phyloP scores from a whole-genome alignment of 2,329 filamentous ascomycete genomes.

The Pseudopithomyces chartarum region DNA sequence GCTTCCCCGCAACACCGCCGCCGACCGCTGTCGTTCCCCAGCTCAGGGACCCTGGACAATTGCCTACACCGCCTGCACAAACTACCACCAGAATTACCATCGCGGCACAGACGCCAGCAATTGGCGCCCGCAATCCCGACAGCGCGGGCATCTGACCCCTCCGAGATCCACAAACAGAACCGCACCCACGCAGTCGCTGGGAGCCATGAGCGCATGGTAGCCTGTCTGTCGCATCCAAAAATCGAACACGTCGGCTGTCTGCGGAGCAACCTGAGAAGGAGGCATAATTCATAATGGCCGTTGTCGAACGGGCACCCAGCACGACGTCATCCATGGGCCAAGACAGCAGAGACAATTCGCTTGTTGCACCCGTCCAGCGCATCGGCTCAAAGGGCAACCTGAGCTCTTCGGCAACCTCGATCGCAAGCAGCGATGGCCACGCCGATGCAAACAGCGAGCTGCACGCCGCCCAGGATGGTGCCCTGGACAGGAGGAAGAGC shows the following conservation, averaged over 20 bases:
- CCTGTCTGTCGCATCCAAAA: neutral
- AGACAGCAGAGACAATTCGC: conserved; percentile 27
- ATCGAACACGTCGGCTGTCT: neutral
- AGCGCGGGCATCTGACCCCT: neutral
- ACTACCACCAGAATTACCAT: neutral
- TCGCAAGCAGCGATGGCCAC: conserved; percentile 36
- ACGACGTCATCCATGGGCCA: conserved; percentile 23
- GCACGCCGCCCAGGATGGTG: conserved; percentile 43
- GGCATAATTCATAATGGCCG: conserved; percentile 22
- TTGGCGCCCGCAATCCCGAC: neutral
- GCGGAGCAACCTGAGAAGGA: neutral
- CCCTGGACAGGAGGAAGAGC: conserved; percentile 47
- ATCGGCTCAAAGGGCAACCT: conserved; percentile 29
- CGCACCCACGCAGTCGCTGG: neutral
- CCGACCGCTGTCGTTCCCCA: neutral
- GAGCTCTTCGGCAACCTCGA: conserved; percentile 36
- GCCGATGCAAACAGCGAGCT: conserved; percentile 25
- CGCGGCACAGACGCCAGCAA: neutral
- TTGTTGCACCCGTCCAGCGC: conserved; percentile 27
- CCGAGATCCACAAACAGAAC: neutral
- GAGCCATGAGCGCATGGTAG: conserved; percentile 6
- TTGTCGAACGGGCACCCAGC: conserved; percentile 28
- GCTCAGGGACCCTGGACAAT: neutral
- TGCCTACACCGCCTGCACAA: neutral
- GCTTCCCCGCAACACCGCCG: conserved; percentile 5